phyloP scores from a whole-genome alignment of 2,329 filamentous ascomycete genomes.

The Exophiala calicioides region DNA sequence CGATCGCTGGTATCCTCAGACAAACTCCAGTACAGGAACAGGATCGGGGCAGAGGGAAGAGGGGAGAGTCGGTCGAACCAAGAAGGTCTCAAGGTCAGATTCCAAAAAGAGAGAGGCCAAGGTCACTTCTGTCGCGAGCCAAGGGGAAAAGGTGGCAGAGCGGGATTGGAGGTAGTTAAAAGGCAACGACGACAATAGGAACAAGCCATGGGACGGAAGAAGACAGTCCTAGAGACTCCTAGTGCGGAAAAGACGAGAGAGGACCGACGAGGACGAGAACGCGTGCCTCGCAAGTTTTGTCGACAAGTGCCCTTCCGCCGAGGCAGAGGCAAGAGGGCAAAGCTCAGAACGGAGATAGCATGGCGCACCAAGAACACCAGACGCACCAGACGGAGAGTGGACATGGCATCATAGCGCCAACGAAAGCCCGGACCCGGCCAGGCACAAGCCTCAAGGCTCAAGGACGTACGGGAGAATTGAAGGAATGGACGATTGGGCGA shows the following conservation, averaged over 20 bases:
- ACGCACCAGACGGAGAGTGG: not conserved
- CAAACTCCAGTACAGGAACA: conserved; percentile 19
- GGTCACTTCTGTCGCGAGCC: conserved; percentile 14
- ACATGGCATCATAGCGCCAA: conserved; percentile 1
- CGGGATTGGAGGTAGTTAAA: conserved; percentile 3
- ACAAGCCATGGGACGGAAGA: too few species aligned
- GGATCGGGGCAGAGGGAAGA: conserved; percentile 5
- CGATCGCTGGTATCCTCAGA: conserved; percentile 11
- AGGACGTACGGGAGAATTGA: not conserved
- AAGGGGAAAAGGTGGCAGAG: not conserved
- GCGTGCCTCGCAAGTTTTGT: conserved; percentile 15
- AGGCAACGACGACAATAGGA: conserved; percentile 13
- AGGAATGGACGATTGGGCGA: too few species aligned
- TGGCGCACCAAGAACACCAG: too few species aligned
- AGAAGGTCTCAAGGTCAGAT: not conserved
- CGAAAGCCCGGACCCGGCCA: not conserved
- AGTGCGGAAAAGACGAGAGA: conserved; percentile 13
- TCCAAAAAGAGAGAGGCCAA: conserved; percentile 8
- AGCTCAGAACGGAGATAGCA: not conserved
- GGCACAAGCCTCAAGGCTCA: not conserved
- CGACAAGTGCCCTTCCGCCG: conserved; percentile 25
- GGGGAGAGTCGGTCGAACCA: conserved; percentile 16
- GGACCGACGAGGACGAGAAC: not conserved
- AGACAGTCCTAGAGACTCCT: too few species aligned
- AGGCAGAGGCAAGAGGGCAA: conserved; percentile 18